Percentiles rank a stretch among this genome's conserved stretches.
Evolutionary conservation across 257 asterid genomes (phyloP).

Genomic region (Nicotiana benthamiana): DNA sequence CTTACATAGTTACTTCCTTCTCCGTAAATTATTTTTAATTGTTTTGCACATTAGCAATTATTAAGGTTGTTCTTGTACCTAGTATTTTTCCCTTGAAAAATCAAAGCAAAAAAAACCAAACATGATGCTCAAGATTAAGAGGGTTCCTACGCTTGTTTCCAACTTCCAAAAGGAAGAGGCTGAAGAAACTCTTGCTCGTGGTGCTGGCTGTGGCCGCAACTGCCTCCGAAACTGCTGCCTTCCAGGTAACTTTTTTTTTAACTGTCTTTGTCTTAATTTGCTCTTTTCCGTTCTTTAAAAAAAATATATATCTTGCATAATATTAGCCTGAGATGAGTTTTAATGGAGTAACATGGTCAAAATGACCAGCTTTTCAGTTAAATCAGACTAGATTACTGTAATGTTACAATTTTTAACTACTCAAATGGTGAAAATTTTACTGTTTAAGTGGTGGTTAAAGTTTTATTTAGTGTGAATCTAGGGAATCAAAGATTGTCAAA

Average conservation of each 20-base stretch:
- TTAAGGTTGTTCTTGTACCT: neutral
- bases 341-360: too few relatives aligned
- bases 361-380: too few relatives aligned
- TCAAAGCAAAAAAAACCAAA: neutral
- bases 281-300: too few relatives aligned
- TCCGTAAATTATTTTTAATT: neutral
- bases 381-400: too few relatives aligned
- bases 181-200: constrained; percentile 8
- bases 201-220: constrained; percentile 16
- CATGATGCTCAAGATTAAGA: constrained; percentile 20
- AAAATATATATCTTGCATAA: too few relatives aligned
- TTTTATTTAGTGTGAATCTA: neutral
- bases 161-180: constrained; percentile 19
- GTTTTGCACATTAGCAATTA: neutral
- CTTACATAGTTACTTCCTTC: too few relatives aligned
- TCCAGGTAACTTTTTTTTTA: constrained; percentile 7
- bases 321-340: too few relatives aligned
- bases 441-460: neutral
- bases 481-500: too few relatives aligned
- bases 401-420: too few relatives aligned
- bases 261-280: neutral
- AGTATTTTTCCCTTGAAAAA: neutral
- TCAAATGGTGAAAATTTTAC: neutral
- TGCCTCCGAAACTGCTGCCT: constrained; percentile 19
- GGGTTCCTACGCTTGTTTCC: constrained; percentile 21